Evolutionary conservation across 2,329 filamentous ascomycete genomes (phyloP), one percentile per base, ranked within the genome.

Genomic region (Aschersonia sp.): DNA sequence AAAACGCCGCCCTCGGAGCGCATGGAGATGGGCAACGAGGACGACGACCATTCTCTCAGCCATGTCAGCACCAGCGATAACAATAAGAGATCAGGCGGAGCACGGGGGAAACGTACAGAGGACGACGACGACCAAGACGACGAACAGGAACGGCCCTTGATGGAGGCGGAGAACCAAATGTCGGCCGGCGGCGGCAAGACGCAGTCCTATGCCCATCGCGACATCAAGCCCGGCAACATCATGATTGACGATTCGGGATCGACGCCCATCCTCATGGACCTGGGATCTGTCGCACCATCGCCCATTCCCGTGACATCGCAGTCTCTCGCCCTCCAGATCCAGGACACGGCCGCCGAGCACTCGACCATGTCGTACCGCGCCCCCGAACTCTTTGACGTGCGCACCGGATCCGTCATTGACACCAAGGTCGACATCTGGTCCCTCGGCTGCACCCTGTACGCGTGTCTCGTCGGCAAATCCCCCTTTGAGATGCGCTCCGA

Each of bases 381-480:
- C 1, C 92, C 92, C 0, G 92, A 98, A 66, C 81, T 98, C 51
- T 98, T 98, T 65, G 92, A 98, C 63, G 92, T 97, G 48, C 94
- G 94, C 67, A 95, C 88, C 4, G 90, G 87, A 52, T 82, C 83
- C 45, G 79, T 87, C 45, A 84, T 98, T 59, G 92, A 97, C 66
- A 94, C 89, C 10, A 95, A 95, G 62, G 87, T 95, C 41, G 92
- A 98, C 64, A 94, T 98, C 54, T 98, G 92, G 92, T 94, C 87
- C 12, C 70, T 98, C 29, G 92, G 92, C 46, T 97, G 92, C 71
- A 97, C 92, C n/a, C 73, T 98, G 43, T 98, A 94, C 66, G 92
- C 92, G 39, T 97, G 92, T 59, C 75, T 98, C 8, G 87, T 97
- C 31, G 92, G 92, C 54, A 97, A 98, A 66, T 94, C 86, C 11